phyloP scores from a whole-genome alignment of 257 asterid genomes.

The Scutellaria baicalensis region DNA sequence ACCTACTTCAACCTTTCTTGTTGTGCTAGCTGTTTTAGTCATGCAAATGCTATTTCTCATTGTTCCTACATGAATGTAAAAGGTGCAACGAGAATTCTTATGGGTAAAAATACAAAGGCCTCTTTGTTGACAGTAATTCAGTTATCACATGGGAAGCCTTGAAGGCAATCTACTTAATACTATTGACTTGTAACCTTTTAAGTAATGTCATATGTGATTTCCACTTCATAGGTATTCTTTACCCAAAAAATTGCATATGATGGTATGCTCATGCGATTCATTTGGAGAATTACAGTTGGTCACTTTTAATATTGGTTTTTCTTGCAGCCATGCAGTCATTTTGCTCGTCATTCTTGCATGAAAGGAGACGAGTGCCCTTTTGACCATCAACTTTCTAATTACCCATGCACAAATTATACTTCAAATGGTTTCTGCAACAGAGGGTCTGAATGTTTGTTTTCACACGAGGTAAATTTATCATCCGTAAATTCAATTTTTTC shows the following conservation, averaged over 20 bases:
- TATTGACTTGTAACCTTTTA: too few relatives aligned
- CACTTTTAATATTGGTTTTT: conserved; percentile 11
- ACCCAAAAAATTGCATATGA: background rate
- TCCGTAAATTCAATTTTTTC: background rate
- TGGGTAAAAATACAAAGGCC: background rate
- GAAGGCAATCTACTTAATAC: too few relatives aligned
- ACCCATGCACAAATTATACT: conserved; percentile 61
- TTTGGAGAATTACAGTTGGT: background rate
- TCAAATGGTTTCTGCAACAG: conserved; percentile 69
- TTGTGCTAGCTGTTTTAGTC: background rate
- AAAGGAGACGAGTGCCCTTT: conserved; percentile 91
- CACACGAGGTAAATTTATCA: conserved; percentile 61
- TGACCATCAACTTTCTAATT: conserved; percentile 88
- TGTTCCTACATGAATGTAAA: background rate
- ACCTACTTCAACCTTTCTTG: background rate
- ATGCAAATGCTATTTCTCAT: background rate
- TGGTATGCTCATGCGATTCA: background rate
- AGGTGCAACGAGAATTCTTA: background rate
- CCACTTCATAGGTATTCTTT: background rate
- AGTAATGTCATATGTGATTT: too few relatives aligned
- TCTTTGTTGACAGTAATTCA: background rate
- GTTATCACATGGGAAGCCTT: too few relatives aligned
- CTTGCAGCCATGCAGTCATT: conserved; percentile 83
- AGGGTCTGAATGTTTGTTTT: conserved; percentile 79
- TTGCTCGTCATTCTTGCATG: conserved; percentile 91